Evolutionary conservation across 2,329 filamentous ascomycete genomes (phyloP).

Genomic region (Ceratocystis eucalypticola): DNA sequence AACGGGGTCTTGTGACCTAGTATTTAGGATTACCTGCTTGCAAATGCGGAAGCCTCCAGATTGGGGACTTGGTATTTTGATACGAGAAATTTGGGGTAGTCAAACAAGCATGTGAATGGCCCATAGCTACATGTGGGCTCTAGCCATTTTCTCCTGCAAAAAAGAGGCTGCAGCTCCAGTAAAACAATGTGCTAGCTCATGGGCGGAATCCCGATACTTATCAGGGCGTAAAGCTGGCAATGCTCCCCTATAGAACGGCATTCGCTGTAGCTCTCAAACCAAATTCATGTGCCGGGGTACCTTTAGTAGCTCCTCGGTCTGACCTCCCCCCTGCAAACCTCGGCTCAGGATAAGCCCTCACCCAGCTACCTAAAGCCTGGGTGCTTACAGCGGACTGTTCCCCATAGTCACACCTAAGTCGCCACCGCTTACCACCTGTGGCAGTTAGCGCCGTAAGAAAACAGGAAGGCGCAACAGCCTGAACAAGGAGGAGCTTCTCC

Average conservation of each 20-base stretch:
- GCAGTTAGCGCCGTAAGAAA: neutral
- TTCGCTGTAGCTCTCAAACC: slow-evolving; percentile 4
- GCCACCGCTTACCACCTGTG: neutral
- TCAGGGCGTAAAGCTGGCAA: no score
- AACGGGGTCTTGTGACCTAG: neutral
- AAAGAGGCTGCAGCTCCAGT: neutral
- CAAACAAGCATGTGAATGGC: neutral
- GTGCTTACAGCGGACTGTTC: neutral
- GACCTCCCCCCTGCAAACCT: slow-evolving; percentile 1
- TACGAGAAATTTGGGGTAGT: neutral
- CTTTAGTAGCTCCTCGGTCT: slow-evolving; percentile 7
- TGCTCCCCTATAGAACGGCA: no score
- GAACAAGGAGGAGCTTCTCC: neutral
- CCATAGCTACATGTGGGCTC: neutral
- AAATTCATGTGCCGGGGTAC: slow-evolving; percentile 1
- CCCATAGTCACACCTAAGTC: neutral
- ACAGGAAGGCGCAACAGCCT: slow-evolving; percentile 1
- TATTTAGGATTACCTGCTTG: neutral
- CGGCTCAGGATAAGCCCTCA: slow-evolving; percentile 6
- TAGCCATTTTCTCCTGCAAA: neutral
- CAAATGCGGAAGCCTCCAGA: neutral
- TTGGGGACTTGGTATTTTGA: neutral
- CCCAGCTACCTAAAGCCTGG: neutral
- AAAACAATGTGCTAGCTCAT: neutral
- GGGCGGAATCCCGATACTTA: no score